A percentile compares a stretch with the other conserved stretches of the same genome.
These are phyloP conservation scores for Psilocybe cyanescens DNA, from an alignment of 768 basidiomycete genomes.

Conservation along the genomic window DNA sequence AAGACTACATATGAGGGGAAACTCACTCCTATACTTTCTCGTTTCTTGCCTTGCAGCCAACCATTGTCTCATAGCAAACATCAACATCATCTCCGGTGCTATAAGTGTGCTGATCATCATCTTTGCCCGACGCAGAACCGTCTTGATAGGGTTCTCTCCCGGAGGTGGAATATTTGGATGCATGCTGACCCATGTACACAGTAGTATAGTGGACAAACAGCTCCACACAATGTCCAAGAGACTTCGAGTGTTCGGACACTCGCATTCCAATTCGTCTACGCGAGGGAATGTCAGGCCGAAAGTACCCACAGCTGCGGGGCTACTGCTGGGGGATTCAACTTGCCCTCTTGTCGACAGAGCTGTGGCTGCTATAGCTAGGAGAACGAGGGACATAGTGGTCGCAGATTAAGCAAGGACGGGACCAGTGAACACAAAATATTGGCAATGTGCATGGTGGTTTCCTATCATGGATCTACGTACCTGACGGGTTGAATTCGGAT, in stretches of 20 bases:
- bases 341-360: too few species aligned
- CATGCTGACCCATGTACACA: slow-evolving; percentile 17
- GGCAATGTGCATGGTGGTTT: too few species aligned
- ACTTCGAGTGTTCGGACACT: slow-evolving; percentile 4
- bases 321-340: too few species aligned
- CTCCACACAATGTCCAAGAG: slow-evolving; percentile 16
- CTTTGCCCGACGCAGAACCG: slow-evolving; percentile 1
- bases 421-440: too few species aligned
- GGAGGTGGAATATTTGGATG: slow-evolving; percentile 17
- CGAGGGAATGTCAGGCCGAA: too few species aligned
- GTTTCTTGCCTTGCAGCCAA: slow-evolving; percentile 4
- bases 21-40: neutral
- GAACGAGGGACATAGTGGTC: too few species aligned
- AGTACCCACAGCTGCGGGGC: too few species aligned
- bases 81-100: slow-evolving; percentile 14
- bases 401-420: too few species aligned
- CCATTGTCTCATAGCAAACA: slow-evolving; percentile 16
- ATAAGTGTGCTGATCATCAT: slow-evolving; percentile 1
- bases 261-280: neutral
- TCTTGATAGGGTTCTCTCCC: neutral
- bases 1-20: neutral
- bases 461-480: too few species aligned
- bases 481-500: too few species aligned
- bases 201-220: slow-evolving; percentile 17
- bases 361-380: too few species aligned